phyloP scores from a whole-genome alignment of 1,284 basidiomycete species.

The Ustilago sp. region DNA sequence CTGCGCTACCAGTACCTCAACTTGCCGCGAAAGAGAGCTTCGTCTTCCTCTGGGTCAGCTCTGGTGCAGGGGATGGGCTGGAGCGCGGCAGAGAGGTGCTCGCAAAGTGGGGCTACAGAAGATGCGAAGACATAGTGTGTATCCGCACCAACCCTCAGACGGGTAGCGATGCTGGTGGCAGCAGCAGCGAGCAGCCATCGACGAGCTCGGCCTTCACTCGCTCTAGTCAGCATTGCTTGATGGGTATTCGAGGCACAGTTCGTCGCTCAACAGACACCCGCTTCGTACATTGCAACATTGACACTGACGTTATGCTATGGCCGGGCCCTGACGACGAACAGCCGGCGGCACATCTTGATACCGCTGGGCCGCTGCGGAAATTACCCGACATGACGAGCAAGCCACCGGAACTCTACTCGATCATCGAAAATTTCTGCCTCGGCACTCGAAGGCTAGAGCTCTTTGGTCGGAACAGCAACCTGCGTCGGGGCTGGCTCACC shows the following conservation, averaged over 20 bases:
- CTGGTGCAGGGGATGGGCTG: conserved; percentile 87
- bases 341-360: background rate
- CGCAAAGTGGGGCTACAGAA: conserved; percentile 91
- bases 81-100: conserved; percentile 91
- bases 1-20: conserved; percentile 82
- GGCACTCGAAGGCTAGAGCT: conserved; percentile 91
- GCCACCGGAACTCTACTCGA: conserved; percentile 92
- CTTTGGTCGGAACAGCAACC: conserved; percentile 80
- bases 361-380: background rate
- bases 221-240: conserved; percentile 82
- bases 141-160: conserved; percentile 85
- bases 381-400: conserved; percentile 79
- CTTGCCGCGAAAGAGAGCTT: conserved; percentile 86
- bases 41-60: conserved; percentile 96
- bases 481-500: conserved; percentile 93
- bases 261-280: conserved; percentile 90
- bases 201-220: conserved; percentile 52
- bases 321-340: conserved; percentile 76
- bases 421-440: conserved; percentile 98
- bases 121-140: conserved; percentile 98
- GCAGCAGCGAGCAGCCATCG: conserved; percentile 12
- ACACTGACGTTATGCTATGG: conserved; percentile 97
- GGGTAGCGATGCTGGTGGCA: background rate
- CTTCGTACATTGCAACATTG: conserved; percentile 98
- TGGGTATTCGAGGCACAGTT: conserved; percentile 98